Evolutionary conservation across 305 asterid genomes (phyloP).

Genomic region (Fraxinus greggii): DNA sequence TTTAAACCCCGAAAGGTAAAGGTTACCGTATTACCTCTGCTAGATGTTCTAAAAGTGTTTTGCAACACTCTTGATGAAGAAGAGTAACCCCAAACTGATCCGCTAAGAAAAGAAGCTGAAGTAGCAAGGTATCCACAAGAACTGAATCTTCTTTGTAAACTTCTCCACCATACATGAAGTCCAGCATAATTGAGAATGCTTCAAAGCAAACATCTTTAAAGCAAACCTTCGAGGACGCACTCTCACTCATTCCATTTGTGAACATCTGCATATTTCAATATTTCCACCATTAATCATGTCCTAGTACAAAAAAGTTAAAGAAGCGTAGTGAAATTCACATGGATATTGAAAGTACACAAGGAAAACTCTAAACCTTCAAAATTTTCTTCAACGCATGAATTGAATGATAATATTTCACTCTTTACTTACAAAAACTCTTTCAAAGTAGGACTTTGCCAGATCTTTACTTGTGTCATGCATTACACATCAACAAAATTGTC

Average conservation of each 20-base stretch:
- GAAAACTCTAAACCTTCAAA: neutral
- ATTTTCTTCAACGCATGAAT: neutral
- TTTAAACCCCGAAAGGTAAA: neutral
- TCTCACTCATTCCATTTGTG: conserved; percentile 96
- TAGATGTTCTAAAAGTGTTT: conserved; percentile 73
- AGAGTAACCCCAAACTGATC: conserved; percentile 86
- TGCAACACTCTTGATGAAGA: conserved; percentile 97
- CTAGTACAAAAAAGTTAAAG: neutral
- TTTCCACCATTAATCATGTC: conserved; percentile 20
- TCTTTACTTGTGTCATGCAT: neutral
- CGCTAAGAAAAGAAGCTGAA: conserved; percentile 83
- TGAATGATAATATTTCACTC: neutral
- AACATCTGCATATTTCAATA: conserved; percentile 66
- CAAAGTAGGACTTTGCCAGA: neutral
- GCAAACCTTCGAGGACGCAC: conserved; percentile 57
- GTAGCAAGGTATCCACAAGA: conserved; percentile 55
- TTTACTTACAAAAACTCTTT: neutral
- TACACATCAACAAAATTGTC: neutral
- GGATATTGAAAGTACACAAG: neutral
- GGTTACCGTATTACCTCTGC: conserved; percentile 63
- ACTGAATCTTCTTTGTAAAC: conserved; percentile 38
- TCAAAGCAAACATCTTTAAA: conserved; percentile 75
- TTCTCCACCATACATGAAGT: conserved; percentile 82
- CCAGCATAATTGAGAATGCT: conserved; percentile 70
- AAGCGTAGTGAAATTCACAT: neutral